Evolutionary conservation across 441 rosid genomes (phyloP).

Genomic region (Gossypium trilobum): DNA sequence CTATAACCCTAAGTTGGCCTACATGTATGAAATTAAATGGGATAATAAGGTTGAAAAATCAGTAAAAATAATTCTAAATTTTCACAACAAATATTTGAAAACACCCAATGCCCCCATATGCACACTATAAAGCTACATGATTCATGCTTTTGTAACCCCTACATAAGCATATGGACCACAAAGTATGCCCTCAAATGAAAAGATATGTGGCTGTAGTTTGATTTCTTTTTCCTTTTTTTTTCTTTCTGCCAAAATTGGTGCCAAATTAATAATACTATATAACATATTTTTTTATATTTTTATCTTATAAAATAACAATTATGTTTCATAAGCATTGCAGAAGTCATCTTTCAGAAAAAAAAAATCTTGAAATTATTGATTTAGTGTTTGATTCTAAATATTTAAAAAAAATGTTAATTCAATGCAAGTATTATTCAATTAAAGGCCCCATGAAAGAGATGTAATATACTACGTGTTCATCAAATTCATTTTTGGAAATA

Average conservation of each 20-base stretch:
- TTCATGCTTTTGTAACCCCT: constrained; percentile 8
- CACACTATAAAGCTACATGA: not conserved
- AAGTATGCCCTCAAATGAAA: not conserved
- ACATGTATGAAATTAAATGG: not conserved
- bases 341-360: not conserved
- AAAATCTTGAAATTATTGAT: not conserved
- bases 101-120: not conserved
- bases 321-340: too few species aligned
- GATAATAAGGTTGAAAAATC: not conserved
- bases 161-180: constrained; percentile 6
- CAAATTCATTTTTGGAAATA: not conserved
- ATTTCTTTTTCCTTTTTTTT: not conserved
- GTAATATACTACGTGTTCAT: not conserved
- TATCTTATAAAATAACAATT: too few species aligned
- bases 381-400: not conserved
- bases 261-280: too few species aligned
- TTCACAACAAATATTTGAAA: not conserved
- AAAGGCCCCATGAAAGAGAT: not conserved
- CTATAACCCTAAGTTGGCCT: not conserved
- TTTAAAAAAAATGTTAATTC: not conserved
- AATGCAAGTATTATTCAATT: not conserved
- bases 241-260: too few species aligned
- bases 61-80: not conserved
- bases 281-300: too few species aligned
- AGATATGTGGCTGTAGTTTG: constrained; percentile 10